Conservation (phyloP, 1,284 basidiomycete genomes). For the Marasmius sp. region DNA sequence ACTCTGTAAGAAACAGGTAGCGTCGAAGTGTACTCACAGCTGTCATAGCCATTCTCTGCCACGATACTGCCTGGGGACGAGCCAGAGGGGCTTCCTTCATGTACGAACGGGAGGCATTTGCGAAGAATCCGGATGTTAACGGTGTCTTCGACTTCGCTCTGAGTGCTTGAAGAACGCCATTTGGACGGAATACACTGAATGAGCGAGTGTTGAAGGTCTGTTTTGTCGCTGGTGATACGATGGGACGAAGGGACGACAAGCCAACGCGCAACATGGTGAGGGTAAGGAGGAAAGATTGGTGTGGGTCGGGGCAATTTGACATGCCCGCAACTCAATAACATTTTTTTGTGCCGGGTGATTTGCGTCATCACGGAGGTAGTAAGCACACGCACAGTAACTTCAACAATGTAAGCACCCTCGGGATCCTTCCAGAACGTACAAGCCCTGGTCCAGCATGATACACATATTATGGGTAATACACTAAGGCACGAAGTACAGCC, state of each 20-base stretch:
- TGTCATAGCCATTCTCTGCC: slow-evolving; percentile 41
- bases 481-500: too few species aligned
- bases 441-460: too few species aligned
- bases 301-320: background rate
- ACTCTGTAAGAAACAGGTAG: background rate
- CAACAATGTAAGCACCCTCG: too few species aligned
- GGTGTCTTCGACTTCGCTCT: background rate
- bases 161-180: slow-evolving; percentile 1
- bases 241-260: background rate
- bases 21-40: slow-evolving; percentile 29
- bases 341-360: background rate
- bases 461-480: too few species aligned
- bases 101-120: slow-evolving; percentile 23
- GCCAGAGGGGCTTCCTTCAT: slow-evolving; percentile 32
- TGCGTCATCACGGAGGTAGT: background rate
- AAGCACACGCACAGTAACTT: too few species aligned
- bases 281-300: background rate
- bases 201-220: slow-evolving; percentile 2
- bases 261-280: slow-evolving; percentile 7
- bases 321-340: background rate
- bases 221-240: background rate
- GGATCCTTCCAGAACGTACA: background rate
- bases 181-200: slow-evolving; percentile 11
- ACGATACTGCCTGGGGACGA: slow-evolving; percentile 34
- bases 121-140: background rate